phyloP scores from a whole-genome alignment of 116 monocot genomes.

The Iris pallida region DNA sequence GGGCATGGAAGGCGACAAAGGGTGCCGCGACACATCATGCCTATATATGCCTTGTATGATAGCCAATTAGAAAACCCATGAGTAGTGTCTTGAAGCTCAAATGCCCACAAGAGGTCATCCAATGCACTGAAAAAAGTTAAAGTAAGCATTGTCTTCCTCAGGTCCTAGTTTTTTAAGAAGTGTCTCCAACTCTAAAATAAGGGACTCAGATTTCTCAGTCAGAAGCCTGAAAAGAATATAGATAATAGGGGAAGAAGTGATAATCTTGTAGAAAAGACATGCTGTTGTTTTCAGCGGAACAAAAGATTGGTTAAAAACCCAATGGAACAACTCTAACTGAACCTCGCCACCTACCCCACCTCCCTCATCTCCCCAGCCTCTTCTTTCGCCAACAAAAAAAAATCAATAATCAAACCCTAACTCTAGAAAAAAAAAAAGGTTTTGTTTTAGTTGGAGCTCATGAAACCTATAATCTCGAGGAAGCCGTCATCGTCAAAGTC shows the following conservation, averaged over 20 bases:
- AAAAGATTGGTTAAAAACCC: neutral
- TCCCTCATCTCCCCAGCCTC: too few species aligned
- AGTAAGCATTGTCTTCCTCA: constrained; percentile 73
- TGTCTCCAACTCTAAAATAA: constrained; percentile 59
- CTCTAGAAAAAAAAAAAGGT: too few species aligned
- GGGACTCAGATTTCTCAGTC: constrained; percentile 48
- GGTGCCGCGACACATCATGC: constrained; percentile 79
- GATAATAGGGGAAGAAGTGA: neutral
- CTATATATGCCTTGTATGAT: constrained; percentile 75
- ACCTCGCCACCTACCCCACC: too few species aligned
- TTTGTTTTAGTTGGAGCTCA: too few species aligned
- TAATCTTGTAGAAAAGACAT: neutral
- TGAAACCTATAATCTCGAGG: too few species aligned
- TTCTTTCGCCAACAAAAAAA: too few species aligned
- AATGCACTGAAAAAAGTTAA: constrained; percentile 98
- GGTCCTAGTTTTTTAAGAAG: constrained; percentile 53
- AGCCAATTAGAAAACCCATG: constrained; percentile 94
- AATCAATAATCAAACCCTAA: too few species aligned
- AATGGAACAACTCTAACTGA: constrained; percentile 40
- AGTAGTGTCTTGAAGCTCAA: constrained; percentile 87
- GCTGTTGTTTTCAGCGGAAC: too few species aligned
- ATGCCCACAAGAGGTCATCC: constrained; percentile 94
- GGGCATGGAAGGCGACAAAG: too few species aligned
- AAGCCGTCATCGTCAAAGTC: too few species aligned
- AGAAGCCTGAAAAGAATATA: constrained; percentile 50